Base-by-base conservation (phyloP, 352 stramenopile species). In the Pythium graminicola region DNA sequence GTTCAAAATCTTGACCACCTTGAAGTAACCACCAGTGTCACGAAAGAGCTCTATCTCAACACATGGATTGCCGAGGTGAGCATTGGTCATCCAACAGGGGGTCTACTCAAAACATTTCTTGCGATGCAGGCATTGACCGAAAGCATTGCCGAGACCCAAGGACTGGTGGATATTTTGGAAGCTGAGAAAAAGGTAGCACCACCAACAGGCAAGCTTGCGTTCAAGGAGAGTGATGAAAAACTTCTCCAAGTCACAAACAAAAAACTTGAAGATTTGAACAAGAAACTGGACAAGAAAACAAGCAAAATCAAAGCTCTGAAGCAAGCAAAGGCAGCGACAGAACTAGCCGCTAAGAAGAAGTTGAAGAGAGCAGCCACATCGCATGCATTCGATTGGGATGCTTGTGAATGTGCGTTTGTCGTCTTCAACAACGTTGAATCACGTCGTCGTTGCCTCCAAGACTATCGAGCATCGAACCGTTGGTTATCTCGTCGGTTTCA, bases 391-490 rank as follows among this genome's bases (percentile, higher is more conserved):
- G 62, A 88, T 41, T 68, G 71, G 42, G 69, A 78, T 2, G 74
- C 75, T 4, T 89, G 77, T 26, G 69, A 87, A 27, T 91, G 80
- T 44, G 86, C 86, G 0, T 95, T 93, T 45, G 76, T 96, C 0
- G 80, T 94, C 6, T 96, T 96, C 54, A 87, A 95, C 57, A 85
- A 93, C 46, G 39, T 92, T 31, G 85, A 93, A 51, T 93, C 80
- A 7, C 69, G 65, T 6, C 72, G 76, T 1, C 68, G 83, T 1
- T 95, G 84, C 35, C 33, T 95, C 8, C 57, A 73, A 13, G 86
- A 96, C 70, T 95, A 96, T 52, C 67, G 73, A 1, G 64, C 64
- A 3, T 89, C 72, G 5, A 60, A 59, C 3, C 57, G 59, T 20
- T 75, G 67, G 62, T 57, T 86, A 11, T 33, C 70, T 4, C 68